Base-by-base conservation (phyloP, 345 rosid species). In the Salix viminalis region DNA sequence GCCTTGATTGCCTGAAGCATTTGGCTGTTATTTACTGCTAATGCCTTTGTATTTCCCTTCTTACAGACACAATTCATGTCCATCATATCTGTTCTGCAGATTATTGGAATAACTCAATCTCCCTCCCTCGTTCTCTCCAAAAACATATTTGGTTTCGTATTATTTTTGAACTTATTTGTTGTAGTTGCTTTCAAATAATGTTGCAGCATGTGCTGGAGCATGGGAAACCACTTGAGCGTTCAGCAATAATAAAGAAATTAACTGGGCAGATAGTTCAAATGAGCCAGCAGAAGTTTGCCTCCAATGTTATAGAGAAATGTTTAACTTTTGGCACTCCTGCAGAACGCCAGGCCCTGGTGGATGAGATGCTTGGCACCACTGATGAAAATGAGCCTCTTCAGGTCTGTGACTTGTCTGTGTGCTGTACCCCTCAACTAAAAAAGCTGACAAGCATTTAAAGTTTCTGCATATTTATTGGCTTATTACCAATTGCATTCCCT, bases 211-310 rank as follows among this genome's bases (percentile, higher is more conserved):
- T 95, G 44, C 87, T 95, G 80, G 97, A 93, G 90, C 99, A 93
- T 62, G 99, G 99, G 32, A 90, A 95, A 79, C 90, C 93, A 21
- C 85, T 88, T 60, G 99, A 95, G 80, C 97, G 99, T 37, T 78
- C 97, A 23, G 82, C 86, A 46, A 90, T 95, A 79, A 90, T 95
- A 52, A 88, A 79, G 81, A 90, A 90, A 73, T 74, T 95, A 72
- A 86, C 93, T 13, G 99, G 97, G 75, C 92, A 90, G 84, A 91
- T 95, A 39, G 96, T 95, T 79, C 90, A 87, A 74, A 95, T 95
- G 99, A 95, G 99, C 77, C 99, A 95, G 84, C 99, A 95, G 79
- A 95, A 95, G 85, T 95, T 95, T 83, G 99, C 99, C n/a, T 95
- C 99, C 9, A 95, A 95, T 73, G 99, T 95, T 72, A 85, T 95